These are phyloP conservation scores for Apium graveolens DNA, from an alignment of 129 eudicot species.

Conservation along the genomic window DNA sequence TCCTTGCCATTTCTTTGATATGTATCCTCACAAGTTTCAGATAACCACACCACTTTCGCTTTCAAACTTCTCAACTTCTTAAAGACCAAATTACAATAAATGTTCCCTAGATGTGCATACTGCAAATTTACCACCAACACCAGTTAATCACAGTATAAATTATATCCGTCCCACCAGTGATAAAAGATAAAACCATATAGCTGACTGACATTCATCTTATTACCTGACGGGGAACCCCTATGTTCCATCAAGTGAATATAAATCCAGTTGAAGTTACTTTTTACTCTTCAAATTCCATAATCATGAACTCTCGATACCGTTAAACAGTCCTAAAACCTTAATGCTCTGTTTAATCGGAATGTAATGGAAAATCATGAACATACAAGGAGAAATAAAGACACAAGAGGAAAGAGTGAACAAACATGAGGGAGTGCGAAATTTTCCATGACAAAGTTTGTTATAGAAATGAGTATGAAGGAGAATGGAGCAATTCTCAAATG, in stretches of 20 bases:
- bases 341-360: background rate
- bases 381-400: background rate
- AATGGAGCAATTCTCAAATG: too few species aligned
- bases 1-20: background rate
- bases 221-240: background rate
- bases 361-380: background rate
- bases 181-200: background rate
- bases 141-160: background rate
- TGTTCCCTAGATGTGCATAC: background rate
- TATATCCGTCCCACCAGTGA: background rate
- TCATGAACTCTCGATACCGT: background rate
- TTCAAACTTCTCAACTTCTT: background rate
- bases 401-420: background rate
- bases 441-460: too few species aligned
- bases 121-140: background rate
- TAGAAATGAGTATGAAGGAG: too few species aligned
- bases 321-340: background rate
- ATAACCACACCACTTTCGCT: background rate
- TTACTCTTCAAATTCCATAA: background rate
- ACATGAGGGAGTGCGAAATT: too few species aligned
- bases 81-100: background rate
- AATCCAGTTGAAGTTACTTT: background rate
- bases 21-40: background rate
- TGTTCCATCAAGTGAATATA: background rate
- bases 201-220: background rate